Percentiles rank a stretch among this genome's conserved stretches.
phyloP scores from a whole-genome alignment of 768 basidiomycete genomes.

The Podaxis sp. region DNA sequence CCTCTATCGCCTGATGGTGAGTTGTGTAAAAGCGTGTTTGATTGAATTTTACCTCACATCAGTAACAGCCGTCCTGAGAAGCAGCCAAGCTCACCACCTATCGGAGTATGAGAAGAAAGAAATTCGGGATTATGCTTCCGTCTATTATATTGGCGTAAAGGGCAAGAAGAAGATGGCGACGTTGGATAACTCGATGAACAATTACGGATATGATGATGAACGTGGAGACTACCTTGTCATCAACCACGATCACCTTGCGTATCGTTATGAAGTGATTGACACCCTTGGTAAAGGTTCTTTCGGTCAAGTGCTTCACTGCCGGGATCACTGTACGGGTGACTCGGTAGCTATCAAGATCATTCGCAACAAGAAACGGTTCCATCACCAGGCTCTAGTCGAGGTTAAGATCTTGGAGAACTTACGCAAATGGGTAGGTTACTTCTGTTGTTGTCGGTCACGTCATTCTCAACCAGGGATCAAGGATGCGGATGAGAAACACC shows the following conservation, averaged over 20 bases:
- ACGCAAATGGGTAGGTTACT: constrained; percentile 86
- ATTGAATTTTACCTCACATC: constrained; percentile 11
- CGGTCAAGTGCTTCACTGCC: constrained; percentile 93
- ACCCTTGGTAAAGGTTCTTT: constrained; percentile 98
- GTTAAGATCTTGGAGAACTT: constrained; percentile 97
- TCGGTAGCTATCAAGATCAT: constrained; percentile 99
- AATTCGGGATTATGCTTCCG: constrained; percentile 77
- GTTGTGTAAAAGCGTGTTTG: constrained; percentile 20
- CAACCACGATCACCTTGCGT: constrained; percentile 88
- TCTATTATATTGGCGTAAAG: constrained; percentile 78
- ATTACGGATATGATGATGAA: constrained; percentile 96
- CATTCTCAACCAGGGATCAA: constrained; percentile 24
- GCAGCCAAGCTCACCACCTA: constrained; percentile 63
- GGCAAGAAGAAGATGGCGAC: constrained; percentile 84
- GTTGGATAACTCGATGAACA: constrained; percentile 70
- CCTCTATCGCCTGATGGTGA: constrained; percentile 69
- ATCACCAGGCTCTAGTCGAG: constrained; percentile 97
- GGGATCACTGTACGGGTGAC: constrained; percentile 91
- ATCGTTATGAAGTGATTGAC: constrained; percentile 92
- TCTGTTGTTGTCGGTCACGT: background rate
- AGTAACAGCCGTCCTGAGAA: constrained; percentile 50
- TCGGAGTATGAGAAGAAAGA: constrained; percentile 90
- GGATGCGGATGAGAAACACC: constrained; percentile 96
- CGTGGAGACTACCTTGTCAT: constrained; percentile 95
- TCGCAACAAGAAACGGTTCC: constrained; percentile 98